Evolutionary conservation across 2,329 filamentous ascomycete species (phyloP).

Genomic region (Periconia sp.): DNA sequence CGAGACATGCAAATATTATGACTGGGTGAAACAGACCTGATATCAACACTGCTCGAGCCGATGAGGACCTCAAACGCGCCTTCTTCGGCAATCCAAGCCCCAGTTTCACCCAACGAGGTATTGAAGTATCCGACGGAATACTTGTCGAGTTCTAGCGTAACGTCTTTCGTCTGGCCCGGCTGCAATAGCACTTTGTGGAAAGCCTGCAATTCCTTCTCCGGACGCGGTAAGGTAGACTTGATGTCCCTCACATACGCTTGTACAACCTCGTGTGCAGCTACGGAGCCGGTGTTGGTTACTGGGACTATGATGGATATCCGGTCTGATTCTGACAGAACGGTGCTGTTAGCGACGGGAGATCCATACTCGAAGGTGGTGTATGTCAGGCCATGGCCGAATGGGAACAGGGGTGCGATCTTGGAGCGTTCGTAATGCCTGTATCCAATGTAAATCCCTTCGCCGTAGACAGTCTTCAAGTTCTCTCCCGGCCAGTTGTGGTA

Average conservation of each 20-base stretch:
- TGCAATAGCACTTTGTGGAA: conserved; percentile 55
- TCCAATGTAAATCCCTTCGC: conserved; percentile 72
- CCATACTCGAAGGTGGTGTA: conserved; percentile 74
- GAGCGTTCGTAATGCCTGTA: conserved; percentile 72
- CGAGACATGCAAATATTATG: not conserved
- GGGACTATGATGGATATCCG: conserved; percentile 52
- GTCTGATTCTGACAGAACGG: conserved; percentile 49
- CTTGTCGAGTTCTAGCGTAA: conserved; percentile 43
- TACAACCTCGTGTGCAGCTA: conserved; percentile 64
- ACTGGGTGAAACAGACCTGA: conserved; percentile 53
- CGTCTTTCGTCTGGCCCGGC: conserved; percentile 40
- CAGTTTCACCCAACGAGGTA: conserved; percentile 49
- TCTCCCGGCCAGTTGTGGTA: conserved; percentile 75
- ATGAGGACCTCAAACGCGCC: conserved; percentile 63
- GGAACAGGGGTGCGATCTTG: conserved; percentile 64
- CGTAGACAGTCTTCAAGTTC: conserved; percentile 68
- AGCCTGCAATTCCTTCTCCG: conserved; percentile 70
- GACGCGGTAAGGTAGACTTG: conserved; percentile 63
- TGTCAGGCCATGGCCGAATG: conserved; percentile 77
- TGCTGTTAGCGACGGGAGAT: conserved; percentile 55
- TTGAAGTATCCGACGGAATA: conserved; percentile 64
- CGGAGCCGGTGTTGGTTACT: conserved; percentile 59
- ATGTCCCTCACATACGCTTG: conserved; percentile 69
- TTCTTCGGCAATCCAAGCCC: conserved; percentile 67
- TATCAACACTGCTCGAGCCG: conserved; percentile 64